phyloP scores from a whole-genome alignment of 2,329 filamentous ascomycete genomes.

The Hypoxylon sp. region DNA sequence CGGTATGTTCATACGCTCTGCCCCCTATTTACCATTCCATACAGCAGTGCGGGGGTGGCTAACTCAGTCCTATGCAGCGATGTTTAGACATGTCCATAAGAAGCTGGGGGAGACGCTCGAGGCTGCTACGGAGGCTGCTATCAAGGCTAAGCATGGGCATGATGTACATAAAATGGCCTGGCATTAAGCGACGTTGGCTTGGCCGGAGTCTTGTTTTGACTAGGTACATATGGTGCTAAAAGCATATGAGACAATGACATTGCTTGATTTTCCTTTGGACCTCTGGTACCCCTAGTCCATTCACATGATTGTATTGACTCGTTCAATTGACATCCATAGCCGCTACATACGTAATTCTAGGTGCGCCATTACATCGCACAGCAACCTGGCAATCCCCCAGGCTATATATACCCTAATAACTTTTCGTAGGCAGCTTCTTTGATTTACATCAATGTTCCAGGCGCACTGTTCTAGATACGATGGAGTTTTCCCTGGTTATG shows the following conservation, averaged over 20 bases:
- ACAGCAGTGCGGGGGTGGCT: constrained; percentile 1
- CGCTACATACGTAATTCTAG: background rate
- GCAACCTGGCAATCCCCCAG: no score
- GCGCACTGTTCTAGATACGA: constrained; percentile 38
- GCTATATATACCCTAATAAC: no score
- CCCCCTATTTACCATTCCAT: background rate
- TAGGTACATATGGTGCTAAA: no score
- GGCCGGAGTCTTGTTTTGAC: background rate
- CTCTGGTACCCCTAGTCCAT: background rate
- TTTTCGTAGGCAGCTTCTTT: no score
- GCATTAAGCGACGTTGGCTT: constrained; percentile 9
- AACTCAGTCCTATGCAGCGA: constrained; percentile 30
- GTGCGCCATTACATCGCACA: no score
- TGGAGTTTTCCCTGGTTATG: constrained; percentile 39
- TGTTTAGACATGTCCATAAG: constrained; percentile 37
- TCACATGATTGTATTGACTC: background rate
- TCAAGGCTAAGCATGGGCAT: constrained; percentile 9
- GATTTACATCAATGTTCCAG: no score
- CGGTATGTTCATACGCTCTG: constrained; percentile 34
- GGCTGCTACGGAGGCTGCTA: constrained; percentile 23
- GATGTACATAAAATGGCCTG: constrained; percentile 18
- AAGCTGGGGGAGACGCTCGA: constrained; percentile 24
- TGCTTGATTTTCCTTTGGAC: background rate
- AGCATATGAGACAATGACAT: background rate
- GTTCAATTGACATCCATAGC: background rate